A percentile compares a stretch with the other conserved stretches of the same genome.
These are phyloP conservation scores for Triticum aestivum DNA, from an alignment of 176 grass and related monocot species.

Conservation along the genomic window IWGSC_CS_RefSeq_v2.1 NC_057803.1:14273330-14273829, in stretches of 20 bases:
- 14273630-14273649: slow-evolving; percentile 95
- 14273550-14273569: background rate
- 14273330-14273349: slow-evolving; percentile 10
- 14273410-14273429: slow-evolving; percentile 17
- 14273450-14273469: slow-evolving; percentile 66
- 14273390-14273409: background rate
- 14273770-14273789: background rate
- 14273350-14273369: background rate
- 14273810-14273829: background rate
- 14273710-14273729: background rate
- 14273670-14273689: slow-evolving; percentile 3
- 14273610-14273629: slow-evolving; percentile 19
- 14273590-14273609: background rate
- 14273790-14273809: background rate
- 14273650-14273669: slow-evolving; percentile 85
- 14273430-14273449: slow-evolving; percentile 62
- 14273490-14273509: slow-evolving; percentile 86
- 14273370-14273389: background rate
- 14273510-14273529: slow-evolving; percentile 87
- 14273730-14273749: background rate
- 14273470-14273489: slow-evolving; percentile 85
- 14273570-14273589: background rate
- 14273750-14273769: background rate
- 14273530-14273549: slow-evolving; percentile 49
- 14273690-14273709: background rate